Percentiles rank a stretch among this genome's conserved stretches.
These are phyloP conservation scores for Chaetoceros tenuissimus DNA, from an alignment of 108 stramenopile species.

Conservation along the genomic window DNA sequence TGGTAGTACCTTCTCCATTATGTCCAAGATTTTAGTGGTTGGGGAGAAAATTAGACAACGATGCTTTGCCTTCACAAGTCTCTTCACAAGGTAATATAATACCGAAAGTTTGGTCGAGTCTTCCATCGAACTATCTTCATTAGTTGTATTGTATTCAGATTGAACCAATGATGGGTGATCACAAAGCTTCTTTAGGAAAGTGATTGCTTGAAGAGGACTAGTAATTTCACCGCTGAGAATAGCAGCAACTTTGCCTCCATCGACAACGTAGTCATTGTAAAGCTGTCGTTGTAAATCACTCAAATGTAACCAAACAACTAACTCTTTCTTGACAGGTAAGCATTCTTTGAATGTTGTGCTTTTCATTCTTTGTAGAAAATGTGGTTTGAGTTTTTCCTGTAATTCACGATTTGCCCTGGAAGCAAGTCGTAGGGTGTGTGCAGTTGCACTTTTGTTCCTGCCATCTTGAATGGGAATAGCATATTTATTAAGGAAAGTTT, in stretches of 20 bases:
- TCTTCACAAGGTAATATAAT: conserved; percentile 43
- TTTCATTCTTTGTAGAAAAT: conserved; percentile 85
- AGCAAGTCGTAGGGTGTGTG: conserved; percentile 46
- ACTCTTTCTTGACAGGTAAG: conserved; percentile 88
- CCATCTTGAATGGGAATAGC: conserved; percentile 72
- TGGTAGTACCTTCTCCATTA: conserved; percentile 52
- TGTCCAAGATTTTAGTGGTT: conserved; percentile 86
- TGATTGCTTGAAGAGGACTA: conserved; percentile 55
- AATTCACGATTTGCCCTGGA: conserved; percentile 57
- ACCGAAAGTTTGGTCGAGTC: conserved; percentile 60
- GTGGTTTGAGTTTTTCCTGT: conserved; percentile 67
- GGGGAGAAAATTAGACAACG: conserved; percentile 88
- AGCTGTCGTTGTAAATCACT: conserved; percentile 69
- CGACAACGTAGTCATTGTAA: conserved; percentile 69
- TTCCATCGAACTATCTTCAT: conserved; percentile 6
- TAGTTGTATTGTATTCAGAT: conserved; percentile 11
- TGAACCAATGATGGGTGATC: conserved; percentile 64
- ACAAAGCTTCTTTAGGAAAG: conserved; percentile 71
- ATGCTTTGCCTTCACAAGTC: conserved; percentile 60
- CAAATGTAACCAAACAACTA: conserved; percentile 86
- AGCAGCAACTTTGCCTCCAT: conserved; percentile 43
- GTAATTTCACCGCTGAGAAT: conserved; percentile 31
- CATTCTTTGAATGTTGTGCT: conserved; percentile 66
- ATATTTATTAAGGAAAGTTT: conserved; percentile 49
- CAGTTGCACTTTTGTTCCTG: conserved; percentile 58